phyloP scores from a whole-genome alignment of 2,329 filamentous ascomycete genomes.

The Trichoderma gracile region DNA sequence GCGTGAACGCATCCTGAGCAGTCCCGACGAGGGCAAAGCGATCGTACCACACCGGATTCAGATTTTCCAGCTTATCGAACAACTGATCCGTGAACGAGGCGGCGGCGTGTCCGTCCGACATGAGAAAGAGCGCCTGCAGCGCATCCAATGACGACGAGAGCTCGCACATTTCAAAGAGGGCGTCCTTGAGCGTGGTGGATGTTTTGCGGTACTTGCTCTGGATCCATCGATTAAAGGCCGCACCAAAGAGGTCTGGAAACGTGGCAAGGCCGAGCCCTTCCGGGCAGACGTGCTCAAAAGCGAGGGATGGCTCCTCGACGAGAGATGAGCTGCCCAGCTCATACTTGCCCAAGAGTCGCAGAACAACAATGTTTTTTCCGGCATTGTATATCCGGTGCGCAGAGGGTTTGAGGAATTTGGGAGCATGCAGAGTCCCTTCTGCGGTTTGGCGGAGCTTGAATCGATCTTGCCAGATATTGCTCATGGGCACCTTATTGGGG shows the following conservation, averaged over 20 bases:
- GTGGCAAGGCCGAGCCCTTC: constrained; percentile 55
- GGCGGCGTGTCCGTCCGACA: constrained; percentile 69
- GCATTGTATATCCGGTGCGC: constrained; percentile 76
- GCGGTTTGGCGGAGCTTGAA: constrained; percentile 66
- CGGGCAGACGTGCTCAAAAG: constrained; percentile 59
- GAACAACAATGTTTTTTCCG: constrained; percentile 83
- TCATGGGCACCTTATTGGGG: constrained; percentile 56
- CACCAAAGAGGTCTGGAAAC: constrained; percentile 73
- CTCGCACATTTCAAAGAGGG: constrained; percentile 69
- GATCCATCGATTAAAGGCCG: constrained; percentile 75
- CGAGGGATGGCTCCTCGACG: constrained; percentile 50
- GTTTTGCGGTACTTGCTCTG: constrained; percentile 70
- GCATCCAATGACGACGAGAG: constrained; percentile 65
- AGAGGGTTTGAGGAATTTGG: constrained; percentile 71
- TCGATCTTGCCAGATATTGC: constrained; percentile 73
- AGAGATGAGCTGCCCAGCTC: constrained; percentile 36
- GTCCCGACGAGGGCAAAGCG: constrained; percentile 77
- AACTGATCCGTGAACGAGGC: constrained; percentile 66
- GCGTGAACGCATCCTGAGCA: constrained; percentile 69
- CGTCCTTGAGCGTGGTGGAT: constrained; percentile 63
- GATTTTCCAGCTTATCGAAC: constrained; percentile 71
- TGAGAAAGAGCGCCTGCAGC: constrained; percentile 73
- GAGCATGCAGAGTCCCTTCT: constrained; percentile 65
- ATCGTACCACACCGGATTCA: constrained; percentile 70
- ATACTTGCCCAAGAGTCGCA: constrained; percentile 68